These are phyloP conservation scores for Ramularia endophylla DNA, from an alignment of 2,329 filamentous ascomycete genomes.

Conservation along the genomic window DNA sequence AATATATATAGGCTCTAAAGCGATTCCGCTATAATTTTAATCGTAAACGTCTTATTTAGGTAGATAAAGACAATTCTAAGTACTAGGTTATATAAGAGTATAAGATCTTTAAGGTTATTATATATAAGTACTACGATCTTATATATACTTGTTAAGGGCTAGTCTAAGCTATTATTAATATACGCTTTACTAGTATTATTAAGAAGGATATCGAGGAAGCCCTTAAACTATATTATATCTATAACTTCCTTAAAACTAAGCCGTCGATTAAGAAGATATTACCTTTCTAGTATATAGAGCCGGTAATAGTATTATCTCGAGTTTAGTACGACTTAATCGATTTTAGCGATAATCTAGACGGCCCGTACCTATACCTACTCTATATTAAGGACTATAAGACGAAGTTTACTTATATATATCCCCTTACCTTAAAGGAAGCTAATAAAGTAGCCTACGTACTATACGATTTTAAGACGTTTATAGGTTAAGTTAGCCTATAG, in stretches of 20 bases:
- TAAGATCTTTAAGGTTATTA: too few relatives aligned
- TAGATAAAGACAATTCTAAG: too few relatives aligned
- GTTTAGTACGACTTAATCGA: background rate
- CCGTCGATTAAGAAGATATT: background rate
- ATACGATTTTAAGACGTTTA: background rate
- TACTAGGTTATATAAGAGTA: too few relatives aligned
- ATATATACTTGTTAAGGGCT: too few relatives aligned
- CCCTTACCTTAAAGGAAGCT: background rate
- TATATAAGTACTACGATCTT: too few relatives aligned
- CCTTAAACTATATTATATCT: background rate
- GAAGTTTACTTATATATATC: background rate
- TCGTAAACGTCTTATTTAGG: too few relatives aligned
- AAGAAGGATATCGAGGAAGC: background rate
- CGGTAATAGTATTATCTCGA: background rate
- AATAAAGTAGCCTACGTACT: background rate
- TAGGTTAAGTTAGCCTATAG: background rate
- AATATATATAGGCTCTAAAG: too few relatives aligned
- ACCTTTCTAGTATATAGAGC: background rate
- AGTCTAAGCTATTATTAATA: background rate
- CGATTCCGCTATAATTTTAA: too few relatives aligned
- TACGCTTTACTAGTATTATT: background rate
- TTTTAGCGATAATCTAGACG: background rate
- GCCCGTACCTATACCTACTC: background rate
- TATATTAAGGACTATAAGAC: conserved; percentile 2
- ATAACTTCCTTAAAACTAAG: background rate